phyloP scores from a whole-genome alignment of 352 stramenopile species.

The Pythium grandisporangium region DNA sequence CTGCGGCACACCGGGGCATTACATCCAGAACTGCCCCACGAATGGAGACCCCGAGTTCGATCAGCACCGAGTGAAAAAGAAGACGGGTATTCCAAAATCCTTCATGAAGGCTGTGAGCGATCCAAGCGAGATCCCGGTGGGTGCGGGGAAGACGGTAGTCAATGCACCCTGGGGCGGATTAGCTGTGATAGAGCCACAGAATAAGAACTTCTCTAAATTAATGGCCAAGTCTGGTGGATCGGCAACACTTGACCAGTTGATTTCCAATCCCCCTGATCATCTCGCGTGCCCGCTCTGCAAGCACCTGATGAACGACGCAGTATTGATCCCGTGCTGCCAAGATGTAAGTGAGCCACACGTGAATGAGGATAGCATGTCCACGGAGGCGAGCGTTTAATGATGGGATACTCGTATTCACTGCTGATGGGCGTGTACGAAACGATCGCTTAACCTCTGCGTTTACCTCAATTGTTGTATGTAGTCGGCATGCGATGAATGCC shows the following conservation, averaged over 20 bases:
- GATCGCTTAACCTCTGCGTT: too few relatives aligned
- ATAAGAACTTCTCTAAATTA: conserved; percentile 91
- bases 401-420: too few relatives aligned
- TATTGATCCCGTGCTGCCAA: conserved; percentile 84
- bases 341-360: conserved; percentile 43
- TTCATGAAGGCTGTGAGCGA: conserved; percentile 86
- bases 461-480: conserved; percentile 16
- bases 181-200: conserved; percentile 87
- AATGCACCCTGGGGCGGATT: conserved; percentile 77
- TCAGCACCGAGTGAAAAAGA: conserved; percentile 83
- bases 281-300: conserved; percentile 86
- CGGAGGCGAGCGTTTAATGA: too few relatives aligned
- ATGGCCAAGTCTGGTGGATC: conserved; percentile 82
- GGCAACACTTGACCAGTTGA: conserved; percentile 86
- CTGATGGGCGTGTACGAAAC: too few relatives aligned
- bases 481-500: conserved; percentile 79
- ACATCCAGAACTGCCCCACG: conserved; percentile 85
- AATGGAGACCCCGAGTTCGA: conserved; percentile 85
- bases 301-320: conserved; percentile 80
- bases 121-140: conserved; percentile 76
- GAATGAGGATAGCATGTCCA: not conserved
- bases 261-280: conserved; percentile 83
- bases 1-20: conserved; percentile 76
- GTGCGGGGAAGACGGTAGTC: conserved; percentile 79
- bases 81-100: conserved; percentile 82